A percentile compares a stretch with the other conserved stretches of the same genome.
These are phyloP conservation scores for Lophiotrema nucula DNA, from an alignment of 495 filamentous ascomycete genomes.

Conservation along the genomic window DNA sequence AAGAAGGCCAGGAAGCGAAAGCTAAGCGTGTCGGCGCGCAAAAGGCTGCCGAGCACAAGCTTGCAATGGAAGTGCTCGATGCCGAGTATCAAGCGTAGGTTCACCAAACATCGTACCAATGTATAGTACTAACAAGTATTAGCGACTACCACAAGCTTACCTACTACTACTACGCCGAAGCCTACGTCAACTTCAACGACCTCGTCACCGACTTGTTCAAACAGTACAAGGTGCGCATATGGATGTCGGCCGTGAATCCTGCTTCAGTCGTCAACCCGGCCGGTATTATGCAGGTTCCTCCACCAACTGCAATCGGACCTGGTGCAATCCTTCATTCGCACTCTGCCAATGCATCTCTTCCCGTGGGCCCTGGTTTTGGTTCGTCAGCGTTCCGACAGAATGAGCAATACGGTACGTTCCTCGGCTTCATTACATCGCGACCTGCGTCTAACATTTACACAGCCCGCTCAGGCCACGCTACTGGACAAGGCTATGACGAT, in stretches of 20 bases:
- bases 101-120: background rate
- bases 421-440: no score
- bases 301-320: conserved; percentile 65
- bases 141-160: conserved; percentile 99
- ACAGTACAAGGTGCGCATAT: conserved; percentile 97
- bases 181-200: conserved; percentile 98
- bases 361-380: conserved; percentile 11
- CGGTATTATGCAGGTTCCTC: conserved; percentile 42
- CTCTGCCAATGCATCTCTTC: background rate
- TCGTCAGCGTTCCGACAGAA: background rate
- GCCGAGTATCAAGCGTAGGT: conserved; percentile 98
- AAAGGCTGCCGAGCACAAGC: conserved; percentile 89
- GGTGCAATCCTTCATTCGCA: conserved; percentile 55
- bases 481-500: conserved; percentile 3
- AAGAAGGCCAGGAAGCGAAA: conserved; percentile 96
- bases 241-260: conserved; percentile 99
- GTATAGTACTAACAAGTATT: conserved; percentile 18
- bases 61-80: conserved; percentile 98
- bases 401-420: conserved; percentile 14
- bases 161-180: conserved; percentile 97
- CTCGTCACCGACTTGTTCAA: conserved; percentile 97
- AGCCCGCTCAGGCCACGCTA: background rate
- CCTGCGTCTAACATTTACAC: background rate
- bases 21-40: conserved; percentile 94
- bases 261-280: conserved; percentile 84